A percentile compares a stretch with the other conserved stretches of the same genome.
These are phyloP conservation scores for Penicillium freii DNA, from an alignment of 2,329 filamentous ascomycete species.

Conservation along the genomic window DNA sequence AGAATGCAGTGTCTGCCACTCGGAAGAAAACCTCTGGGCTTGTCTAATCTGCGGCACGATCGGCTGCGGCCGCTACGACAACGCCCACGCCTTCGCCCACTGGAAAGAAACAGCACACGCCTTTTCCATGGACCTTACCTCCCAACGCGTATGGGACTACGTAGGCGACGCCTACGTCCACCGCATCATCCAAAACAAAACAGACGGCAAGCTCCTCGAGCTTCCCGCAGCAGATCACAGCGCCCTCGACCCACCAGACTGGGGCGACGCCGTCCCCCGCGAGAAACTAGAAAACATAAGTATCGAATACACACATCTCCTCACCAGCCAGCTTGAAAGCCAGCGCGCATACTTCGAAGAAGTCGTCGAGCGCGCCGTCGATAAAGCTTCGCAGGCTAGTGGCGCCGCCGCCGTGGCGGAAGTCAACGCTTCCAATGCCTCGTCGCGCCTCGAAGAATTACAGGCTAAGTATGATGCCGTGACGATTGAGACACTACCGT, in stretches of 20 bases:
- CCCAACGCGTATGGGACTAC: constrained; percentile 98
- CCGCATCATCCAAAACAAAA: constrained; percentile 88
- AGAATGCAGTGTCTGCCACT: constrained; percentile 77
- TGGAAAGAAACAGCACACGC: constrained; percentile 87
- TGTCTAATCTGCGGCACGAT: constrained; percentile 91
- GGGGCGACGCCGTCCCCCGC: constrained; percentile 47
- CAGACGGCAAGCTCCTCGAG: constrained; percentile 88
- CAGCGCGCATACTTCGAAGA: constrained; percentile 95
- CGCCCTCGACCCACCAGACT: constrained; percentile 43
- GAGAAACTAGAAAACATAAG: constrained; percentile 76
- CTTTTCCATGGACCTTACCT: constrained; percentile 88
- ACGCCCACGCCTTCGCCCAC: constrained; percentile 88
- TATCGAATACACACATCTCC: constrained; percentile 88
- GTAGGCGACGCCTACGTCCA: constrained; percentile 95
- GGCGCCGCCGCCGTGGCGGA: constrained; percentile 52
- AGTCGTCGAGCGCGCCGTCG: constrained; percentile 79
- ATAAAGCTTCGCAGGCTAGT: constrained; percentile 78
- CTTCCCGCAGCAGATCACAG: constrained; percentile 62
- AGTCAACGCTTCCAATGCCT: constrained; percentile 65
- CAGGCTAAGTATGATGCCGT: constrained; percentile 56
- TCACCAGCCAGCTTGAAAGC: constrained; percentile 88
- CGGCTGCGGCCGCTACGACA: constrained; percentile 91
- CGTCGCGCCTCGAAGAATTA: constrained; percentile 55
- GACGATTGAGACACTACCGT: constrained; percentile 57
- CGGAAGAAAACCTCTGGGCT: constrained; percentile 83